Evolutionary conservation across 2,329 filamentous ascomycete genomes (phyloP).

Genomic region (Botryotinia narcissicola): DNA sequence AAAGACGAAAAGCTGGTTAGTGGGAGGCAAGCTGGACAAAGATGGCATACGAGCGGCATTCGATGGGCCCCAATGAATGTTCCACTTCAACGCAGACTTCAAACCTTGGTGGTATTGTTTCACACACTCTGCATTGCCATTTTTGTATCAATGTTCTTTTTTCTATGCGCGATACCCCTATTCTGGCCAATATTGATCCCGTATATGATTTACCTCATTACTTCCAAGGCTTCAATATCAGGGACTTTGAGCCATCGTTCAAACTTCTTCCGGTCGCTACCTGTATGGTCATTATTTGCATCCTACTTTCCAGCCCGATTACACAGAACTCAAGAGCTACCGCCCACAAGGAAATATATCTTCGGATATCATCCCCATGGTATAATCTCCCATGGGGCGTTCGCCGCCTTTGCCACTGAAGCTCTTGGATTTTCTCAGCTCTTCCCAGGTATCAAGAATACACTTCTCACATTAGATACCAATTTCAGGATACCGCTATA

Average conservation of each 20-base stretch:
- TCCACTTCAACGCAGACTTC: slow-evolving; percentile 66
- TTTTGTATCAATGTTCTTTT: slow-evolving; percentile 78
- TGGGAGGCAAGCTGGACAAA: slow-evolving; percentile 38
- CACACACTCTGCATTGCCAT: slow-evolving; percentile 71
- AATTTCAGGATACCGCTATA: slow-evolving; percentile 96
- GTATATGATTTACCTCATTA: slow-evolving; percentile 80
- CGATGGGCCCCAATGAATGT: slow-evolving; percentile 81
- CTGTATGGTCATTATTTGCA: slow-evolving; percentile 84
- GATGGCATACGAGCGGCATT: slow-evolving; percentile 51
- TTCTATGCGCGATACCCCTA: slow-evolving; percentile 86
- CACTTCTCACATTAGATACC: slow-evolving; percentile 85
- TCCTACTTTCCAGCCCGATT: slow-evolving; percentile 88
- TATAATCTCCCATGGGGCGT: slow-evolving; percentile 96
- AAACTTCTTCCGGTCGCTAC: slow-evolving; percentile 68
- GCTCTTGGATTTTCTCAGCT: slow-evolving; percentile 81
- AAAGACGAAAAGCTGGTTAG: slow-evolving; percentile 33
- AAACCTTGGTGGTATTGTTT: slow-evolving; percentile 74
- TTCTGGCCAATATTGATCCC: slow-evolving; percentile 76
- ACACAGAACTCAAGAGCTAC: slow-evolving; percentile 78
- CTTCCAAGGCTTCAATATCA: slow-evolving; percentile 73
- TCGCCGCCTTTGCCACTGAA: slow-evolving; percentile 86
- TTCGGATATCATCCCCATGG: slow-evolving; percentile 97
- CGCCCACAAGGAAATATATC: slow-evolving; percentile 85
- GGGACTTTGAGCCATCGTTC: slow-evolving; percentile 74
- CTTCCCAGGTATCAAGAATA: slow-evolving; percentile 95